Percentiles rank a stretch among this genome's conserved stretches.
phyloP scores from a whole-genome alignment of 2,329 filamentous ascomycete species.

The Arthrobotrys sinensis region DNA sequence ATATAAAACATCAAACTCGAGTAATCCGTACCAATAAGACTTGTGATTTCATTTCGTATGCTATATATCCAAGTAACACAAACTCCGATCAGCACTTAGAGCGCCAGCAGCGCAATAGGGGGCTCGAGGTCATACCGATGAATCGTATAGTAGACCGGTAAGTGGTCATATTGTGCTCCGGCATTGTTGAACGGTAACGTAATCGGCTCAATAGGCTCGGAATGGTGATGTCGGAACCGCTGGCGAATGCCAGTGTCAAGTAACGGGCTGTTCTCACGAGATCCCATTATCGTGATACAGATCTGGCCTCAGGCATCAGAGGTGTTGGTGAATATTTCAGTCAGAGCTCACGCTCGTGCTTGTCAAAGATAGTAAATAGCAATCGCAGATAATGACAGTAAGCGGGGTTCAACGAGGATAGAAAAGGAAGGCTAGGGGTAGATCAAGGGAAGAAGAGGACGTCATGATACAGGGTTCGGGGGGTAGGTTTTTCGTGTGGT shows the following conservation, averaged over 20 bases:
- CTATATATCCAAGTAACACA: slow-evolving; percentile 56
- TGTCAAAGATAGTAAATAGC: slow-evolving; percentile 1
- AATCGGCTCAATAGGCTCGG: slow-evolving; percentile 30
- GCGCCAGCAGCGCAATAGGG: not conserved
- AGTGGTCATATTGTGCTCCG: slow-evolving; percentile 73
- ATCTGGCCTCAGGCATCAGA: slow-evolving; percentile 18
- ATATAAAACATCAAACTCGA: not conserved
- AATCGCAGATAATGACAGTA: slow-evolving; percentile 33
- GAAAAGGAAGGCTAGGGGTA: slow-evolving; percentile 7
- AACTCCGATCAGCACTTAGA: not conserved
- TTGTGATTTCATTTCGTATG: slow-evolving; percentile 76
- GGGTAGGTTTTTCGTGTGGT: slow-evolving; percentile 8
- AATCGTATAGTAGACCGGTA: slow-evolving; percentile 84
- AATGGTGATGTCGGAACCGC: slow-evolving; percentile 51
- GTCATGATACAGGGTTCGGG: slow-evolving; percentile 38
- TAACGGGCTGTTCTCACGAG: slow-evolving; percentile 45
- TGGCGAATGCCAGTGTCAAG: slow-evolving; percentile 42
- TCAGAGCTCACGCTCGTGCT: not conserved
- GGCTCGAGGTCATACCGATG: slow-evolving; percentile 71
- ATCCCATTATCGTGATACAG: slow-evolving; percentile 8
- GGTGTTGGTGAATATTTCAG: not conserved
- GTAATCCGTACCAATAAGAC: slow-evolving; percentile 76
- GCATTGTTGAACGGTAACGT: slow-evolving; percentile 9
- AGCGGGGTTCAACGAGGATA: slow-evolving; percentile 22
- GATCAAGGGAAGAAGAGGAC: slow-evolving; percentile 26